These are phyloP conservation scores for Leccinum pellstonianum DNA, from an alignment of 768 basidiomycete species.

Conservation along the genomic window DNA sequence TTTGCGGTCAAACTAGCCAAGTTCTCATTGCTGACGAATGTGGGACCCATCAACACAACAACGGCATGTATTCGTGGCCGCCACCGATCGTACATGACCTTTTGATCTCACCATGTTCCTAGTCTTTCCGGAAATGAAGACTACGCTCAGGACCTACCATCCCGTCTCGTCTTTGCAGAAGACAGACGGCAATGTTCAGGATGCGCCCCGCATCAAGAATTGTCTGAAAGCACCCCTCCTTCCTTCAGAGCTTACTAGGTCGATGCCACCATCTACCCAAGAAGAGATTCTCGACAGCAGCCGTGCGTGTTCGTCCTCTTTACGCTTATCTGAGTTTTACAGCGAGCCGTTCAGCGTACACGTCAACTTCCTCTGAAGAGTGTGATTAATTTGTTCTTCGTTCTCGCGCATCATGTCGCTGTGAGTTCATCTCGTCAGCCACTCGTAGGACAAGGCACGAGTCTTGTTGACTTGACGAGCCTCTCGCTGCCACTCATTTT, in stretches of 20 bases:
- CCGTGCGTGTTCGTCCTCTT: slow-evolving; percentile 40
- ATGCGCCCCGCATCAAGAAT: slow-evolving; percentile 90
- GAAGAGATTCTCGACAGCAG: slow-evolving; percentile 67
- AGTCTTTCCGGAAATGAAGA: slow-evolving; percentile 96
- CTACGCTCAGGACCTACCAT: slow-evolving; percentile 84
- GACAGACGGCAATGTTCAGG: slow-evolving; percentile 86
- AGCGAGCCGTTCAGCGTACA: slow-evolving; percentile 40
- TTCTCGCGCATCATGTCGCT: slow-evolving; percentile 73
- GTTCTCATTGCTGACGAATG: slow-evolving; percentile 82
- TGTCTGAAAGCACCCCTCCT: slow-evolving; percentile 80
- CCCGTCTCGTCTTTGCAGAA: slow-evolving; percentile 86
- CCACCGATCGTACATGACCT: slow-evolving; percentile 7
- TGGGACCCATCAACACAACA: slow-evolving; percentile 90
- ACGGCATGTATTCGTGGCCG: slow-evolving; percentile 65
- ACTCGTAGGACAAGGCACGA: slow-evolving; percentile 6
- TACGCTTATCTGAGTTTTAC: slow-evolving; percentile 8
- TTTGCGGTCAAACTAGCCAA: slow-evolving; percentile 81
- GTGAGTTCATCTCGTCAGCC: slow-evolving; percentile 43
- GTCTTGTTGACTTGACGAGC: slow-evolving; percentile 36
- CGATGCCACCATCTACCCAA: slow-evolving; percentile 67
- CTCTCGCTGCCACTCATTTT: slow-evolving; percentile 67
- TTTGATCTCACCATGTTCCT: slow-evolving; percentile 22
- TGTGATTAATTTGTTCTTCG: slow-evolving; percentile 84
- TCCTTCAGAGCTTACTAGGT: slow-evolving; percentile 58
- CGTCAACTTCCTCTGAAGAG: slow-evolving; percentile 76